Percentiles rank a stretch among this genome's conserved stretches.
Conservation (phyloP, 805 yeast species). For the Metschnikowia santaceciliae region DNA sequence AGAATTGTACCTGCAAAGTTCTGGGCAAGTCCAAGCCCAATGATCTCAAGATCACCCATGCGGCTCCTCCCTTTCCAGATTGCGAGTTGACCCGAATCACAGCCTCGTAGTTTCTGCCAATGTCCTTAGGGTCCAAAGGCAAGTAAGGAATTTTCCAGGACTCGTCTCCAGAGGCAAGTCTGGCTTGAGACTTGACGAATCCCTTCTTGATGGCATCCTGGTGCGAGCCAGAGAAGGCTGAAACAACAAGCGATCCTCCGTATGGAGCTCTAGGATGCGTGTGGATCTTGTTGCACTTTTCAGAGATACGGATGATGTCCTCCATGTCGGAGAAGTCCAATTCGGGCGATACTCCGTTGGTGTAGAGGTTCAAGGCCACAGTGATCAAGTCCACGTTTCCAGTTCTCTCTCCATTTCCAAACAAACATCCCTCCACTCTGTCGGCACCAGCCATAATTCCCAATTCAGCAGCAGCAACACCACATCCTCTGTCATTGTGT, state of each 20-base stretch:
- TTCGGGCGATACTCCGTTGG: constrained; percentile 70
- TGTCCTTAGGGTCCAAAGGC: constrained; percentile 78
- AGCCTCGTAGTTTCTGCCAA: constrained; percentile 78
- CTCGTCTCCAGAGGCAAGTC: constrained; percentile 44
- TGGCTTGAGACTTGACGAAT: constrained; percentile 49
- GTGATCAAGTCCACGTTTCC: constrained; percentile 79
- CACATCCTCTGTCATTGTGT: constrained; percentile 81
- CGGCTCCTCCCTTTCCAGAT: constrained; percentile 87
- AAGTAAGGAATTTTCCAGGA: constrained; percentile 70
- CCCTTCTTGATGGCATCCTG: constrained; percentile 72
- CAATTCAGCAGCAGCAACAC: constrained; percentile 77
- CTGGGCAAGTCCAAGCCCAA: constrained; percentile 74
- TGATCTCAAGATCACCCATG: constrained; percentile 71
- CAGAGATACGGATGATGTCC: constrained; percentile 63
- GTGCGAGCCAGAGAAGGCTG: constrained; percentile 74
- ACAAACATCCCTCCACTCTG: constrained; percentile 78
- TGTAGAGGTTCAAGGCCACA: constrained; percentile 72
- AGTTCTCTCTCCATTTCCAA: constrained; percentile 83
- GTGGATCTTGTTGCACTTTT: constrained; percentile 74
- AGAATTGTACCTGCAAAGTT: constrained; percentile 63
- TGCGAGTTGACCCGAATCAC: constrained; percentile 81
- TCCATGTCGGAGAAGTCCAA: constrained; percentile 69
- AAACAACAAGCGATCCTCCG: constrained; percentile 73
- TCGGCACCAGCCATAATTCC: constrained; percentile 82
- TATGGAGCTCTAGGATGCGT: constrained; percentile 75